Evolutionary conservation across 2,329 filamentous ascomycete species (phyloP).

Genomic region (Ascocoryne sarcoides): DNA sequence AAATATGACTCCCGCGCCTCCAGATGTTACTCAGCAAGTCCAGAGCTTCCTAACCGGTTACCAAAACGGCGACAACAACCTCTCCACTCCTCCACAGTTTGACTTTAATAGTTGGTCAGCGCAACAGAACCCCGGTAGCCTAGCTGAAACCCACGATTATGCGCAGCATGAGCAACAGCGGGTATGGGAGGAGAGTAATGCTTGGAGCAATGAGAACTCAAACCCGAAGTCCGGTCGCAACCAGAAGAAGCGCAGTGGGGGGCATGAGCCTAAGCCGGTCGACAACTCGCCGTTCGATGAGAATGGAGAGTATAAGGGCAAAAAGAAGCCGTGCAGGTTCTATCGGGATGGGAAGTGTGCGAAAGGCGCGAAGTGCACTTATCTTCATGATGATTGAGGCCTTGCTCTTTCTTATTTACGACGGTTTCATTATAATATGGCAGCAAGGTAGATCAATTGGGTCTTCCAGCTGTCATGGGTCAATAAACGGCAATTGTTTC

Average conservation of each 20-base stretch:
- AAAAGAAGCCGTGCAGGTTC: constrained; percentile 62
- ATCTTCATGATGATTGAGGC: constrained; percentile 47
- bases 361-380: constrained; percentile 66
- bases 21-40: constrained; percentile 22
- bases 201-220: constrained; percentile 1
- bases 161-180: constrained; percentile 9
- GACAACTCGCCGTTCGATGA: constrained; percentile 18
- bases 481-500: no score
- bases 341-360: constrained; percentile 63
- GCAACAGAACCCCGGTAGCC: constrained; percentile 3
- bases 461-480: no score
- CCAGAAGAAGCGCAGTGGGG: constrained; percentile 1
- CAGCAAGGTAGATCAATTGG: no score
- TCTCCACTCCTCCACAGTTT: constrained; percentile 10
- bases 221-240: not conserved
- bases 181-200: constrained; percentile 14
- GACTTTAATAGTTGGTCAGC: constrained; percentile 18
- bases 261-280: not conserved
- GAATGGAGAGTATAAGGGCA: constrained; percentile 37
- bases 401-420: not conserved
- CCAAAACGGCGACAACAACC: constrained; percentile 13
- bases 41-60: constrained; percentile 20
- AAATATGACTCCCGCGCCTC: constrained; percentile 5
- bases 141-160: constrained; percentile 12
- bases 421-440: no score